Conservation (phyloP, 768 basidiomycete species). For the Rickenella mellea region DNA sequence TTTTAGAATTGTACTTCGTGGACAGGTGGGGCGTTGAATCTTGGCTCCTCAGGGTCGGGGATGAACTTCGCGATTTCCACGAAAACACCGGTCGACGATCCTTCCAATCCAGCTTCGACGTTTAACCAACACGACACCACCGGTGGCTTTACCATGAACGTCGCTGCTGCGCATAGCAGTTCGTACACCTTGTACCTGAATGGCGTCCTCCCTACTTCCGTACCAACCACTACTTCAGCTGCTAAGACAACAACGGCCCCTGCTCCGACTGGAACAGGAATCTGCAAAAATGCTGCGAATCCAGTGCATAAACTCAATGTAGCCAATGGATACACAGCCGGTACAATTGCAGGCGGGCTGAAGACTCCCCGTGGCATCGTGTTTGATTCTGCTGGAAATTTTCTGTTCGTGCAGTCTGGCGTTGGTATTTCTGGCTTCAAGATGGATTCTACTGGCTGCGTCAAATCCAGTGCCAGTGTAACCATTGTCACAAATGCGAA, state of each 20-base stretch:
- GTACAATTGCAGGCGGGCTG: too few relatives aligned
- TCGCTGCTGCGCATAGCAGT: conserved; percentile 14
- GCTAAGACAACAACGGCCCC: neutral
- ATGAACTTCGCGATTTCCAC: conserved; percentile 16
- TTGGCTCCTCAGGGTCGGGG: conserved; percentile 18
- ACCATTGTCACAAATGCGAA: too few relatives aligned
- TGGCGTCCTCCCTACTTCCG: conserved; percentile 1
- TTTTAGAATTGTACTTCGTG: conserved; percentile 19
- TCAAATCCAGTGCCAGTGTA: too few relatives aligned
- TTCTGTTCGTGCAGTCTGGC: too few relatives aligned
- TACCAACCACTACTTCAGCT: neutral
- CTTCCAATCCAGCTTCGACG: conserved; percentile 16
- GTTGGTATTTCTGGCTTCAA: too few relatives aligned
- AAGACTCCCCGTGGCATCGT: too few relatives aligned
- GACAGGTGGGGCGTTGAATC: conserved; percentile 13
- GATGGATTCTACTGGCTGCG: too few relatives aligned
- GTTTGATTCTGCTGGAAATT: too few relatives aligned
- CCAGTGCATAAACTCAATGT: too few relatives aligned
- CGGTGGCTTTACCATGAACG: conserved; percentile 18
- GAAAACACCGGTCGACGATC: conserved; percentile 13
- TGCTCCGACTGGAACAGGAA: neutral
- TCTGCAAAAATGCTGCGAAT: too few relatives aligned
- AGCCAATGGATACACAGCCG: too few relatives aligned
- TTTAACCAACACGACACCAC: conserved; percentile 19
- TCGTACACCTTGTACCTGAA: conserved; percentile 13